Percentiles rank a stretch among this genome's conserved stretches.
Evolutionary conservation across 1,139 yeast species (phyloP).

Genomic region (Yamadazyma conglobata): DNA sequence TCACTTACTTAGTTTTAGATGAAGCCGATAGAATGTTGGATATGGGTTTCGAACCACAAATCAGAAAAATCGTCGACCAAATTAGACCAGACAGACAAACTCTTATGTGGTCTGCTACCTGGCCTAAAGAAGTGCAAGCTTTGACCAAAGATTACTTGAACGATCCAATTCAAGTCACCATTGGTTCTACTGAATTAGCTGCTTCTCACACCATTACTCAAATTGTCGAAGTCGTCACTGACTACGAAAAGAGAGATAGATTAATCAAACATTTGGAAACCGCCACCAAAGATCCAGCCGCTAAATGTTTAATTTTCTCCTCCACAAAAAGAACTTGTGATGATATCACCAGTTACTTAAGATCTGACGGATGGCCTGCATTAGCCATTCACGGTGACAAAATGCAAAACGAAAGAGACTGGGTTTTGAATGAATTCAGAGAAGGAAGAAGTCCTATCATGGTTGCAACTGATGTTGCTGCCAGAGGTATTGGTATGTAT

Average conservation of each 20-base stretch:
- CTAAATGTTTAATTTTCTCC: constrained; percentile 84
- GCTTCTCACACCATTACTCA: constrained; percentile 97
- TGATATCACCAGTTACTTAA: constrained; percentile 83
- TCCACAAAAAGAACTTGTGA: constrained; percentile 98
- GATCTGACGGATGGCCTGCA: constrained; percentile 99
- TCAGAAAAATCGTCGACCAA: constrained; percentile 91
- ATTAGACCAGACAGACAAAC: constrained; percentile 98
- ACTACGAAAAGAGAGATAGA: constrained; percentile 91
- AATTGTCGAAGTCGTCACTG: constrained; percentile 85
- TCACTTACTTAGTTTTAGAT: constrained; percentile 82
- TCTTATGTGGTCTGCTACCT: constrained; percentile 99
- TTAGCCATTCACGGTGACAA: constrained; percentile 99
- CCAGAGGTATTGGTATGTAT: constrained; percentile 99
- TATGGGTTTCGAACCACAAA: constrained; percentile 96
- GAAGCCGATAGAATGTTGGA: constrained; percentile 98
- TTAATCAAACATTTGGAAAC: constrained; percentile 77
- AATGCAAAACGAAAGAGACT: constrained; percentile 96
- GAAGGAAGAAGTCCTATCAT: constrained; percentile 89
- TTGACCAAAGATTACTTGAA: constrained; percentile 86
- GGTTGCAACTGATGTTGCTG: constrained; percentile 99
- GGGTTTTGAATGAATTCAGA: constrained; percentile 94
- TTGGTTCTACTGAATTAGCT: constrained; percentile 93
- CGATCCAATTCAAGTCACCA: constrained; percentile 93
- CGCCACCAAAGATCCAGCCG: constrained; percentile 73
- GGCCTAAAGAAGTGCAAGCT: constrained; percentile 97